A percentile compares a stretch with the other conserved stretches of the same genome.
phyloP scores from a whole-genome alignment of 139 green algal species.

The Chlorella sp. region DNA sequence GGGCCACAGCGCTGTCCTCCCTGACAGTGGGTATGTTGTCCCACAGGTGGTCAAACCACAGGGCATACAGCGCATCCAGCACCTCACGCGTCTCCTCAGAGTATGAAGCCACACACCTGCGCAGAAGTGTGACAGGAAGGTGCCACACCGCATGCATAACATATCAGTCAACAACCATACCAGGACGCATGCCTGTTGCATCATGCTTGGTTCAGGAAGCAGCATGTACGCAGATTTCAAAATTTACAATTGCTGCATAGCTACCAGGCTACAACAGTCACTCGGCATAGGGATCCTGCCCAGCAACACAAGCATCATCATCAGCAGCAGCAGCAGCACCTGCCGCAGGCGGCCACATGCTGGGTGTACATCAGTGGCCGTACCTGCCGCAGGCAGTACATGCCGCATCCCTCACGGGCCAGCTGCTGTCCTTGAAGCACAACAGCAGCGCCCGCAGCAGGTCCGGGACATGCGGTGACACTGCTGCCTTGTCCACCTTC shows the following conservation, averaged over 20 bases:
- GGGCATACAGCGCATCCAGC: constrained; percentile 51
- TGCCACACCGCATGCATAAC: not conserved
- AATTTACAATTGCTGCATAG: not conserved
- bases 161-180: not conserved
- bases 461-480: constrained; percentile 54
- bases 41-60: constrained; percentile 80
- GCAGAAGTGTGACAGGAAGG: too few species aligned
- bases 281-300: too few species aligned
- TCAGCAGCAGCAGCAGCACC: not conserved
- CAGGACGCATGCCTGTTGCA: not conserved
- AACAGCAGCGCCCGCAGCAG: constrained; percentile 62
- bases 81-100: constrained; percentile 43
- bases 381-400: constrained; percentile 49
- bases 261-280: not conserved
- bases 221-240: not conserved
- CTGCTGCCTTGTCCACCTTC: constrained; percentile 66
- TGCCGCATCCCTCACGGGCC: constrained; percentile 73
- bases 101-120: constrained; percentile 55
- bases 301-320: not conserved
- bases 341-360: not conserved
- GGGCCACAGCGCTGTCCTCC: too few species aligned
- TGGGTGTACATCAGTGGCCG: constrained; percentile 4
- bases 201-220: not conserved
- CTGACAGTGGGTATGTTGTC: too few species aligned
- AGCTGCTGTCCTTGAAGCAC: constrained; percentile 76